These are phyloP conservation scores for Colletotrichum sp. DNA, from an alignment of 2,329 filamentous ascomycete genomes.

Conservation along the genomic window DNA sequence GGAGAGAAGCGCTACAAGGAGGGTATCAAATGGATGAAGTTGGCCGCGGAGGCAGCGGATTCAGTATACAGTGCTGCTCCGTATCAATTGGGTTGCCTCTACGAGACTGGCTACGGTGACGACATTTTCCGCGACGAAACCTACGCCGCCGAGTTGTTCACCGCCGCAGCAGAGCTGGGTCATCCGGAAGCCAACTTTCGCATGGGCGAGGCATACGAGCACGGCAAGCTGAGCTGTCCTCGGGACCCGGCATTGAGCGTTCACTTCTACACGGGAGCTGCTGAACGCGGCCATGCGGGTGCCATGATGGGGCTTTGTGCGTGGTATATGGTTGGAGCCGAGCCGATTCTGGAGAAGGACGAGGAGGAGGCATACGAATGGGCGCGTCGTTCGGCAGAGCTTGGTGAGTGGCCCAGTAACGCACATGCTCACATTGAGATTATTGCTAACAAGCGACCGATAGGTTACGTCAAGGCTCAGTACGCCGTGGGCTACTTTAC, in stretches of 20 bases:
- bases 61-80: slow-evolving; percentile 90
- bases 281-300: slow-evolving; percentile 79
- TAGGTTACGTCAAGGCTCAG: slow-evolving; percentile 77
- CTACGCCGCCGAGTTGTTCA: slow-evolving; percentile 93
- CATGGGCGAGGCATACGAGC: slow-evolving; percentile 96
- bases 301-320: slow-evolving; percentile 99
- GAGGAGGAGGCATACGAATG: slow-evolving; percentile 97
- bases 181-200: slow-evolving; percentile 86
- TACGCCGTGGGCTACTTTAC: slow-evolving; percentile 98
- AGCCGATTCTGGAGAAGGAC: slow-evolving; percentile 90
- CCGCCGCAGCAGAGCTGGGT: slow-evolving; percentile 89
- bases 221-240: slow-evolving; percentile 85
- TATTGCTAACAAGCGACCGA: slow-evolving; percentile 14
- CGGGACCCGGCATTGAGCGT: slow-evolving; percentile 91
- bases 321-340: slow-evolving; percentile 97
- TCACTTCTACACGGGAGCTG: slow-evolving; percentile 95
- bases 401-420: slow-evolving; percentile 64
- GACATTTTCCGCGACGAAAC: slow-evolving; percentile 90
- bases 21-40: slow-evolving; percentile 95
- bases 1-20: slow-evolving; percentile 88
- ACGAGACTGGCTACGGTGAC: slow-evolving; percentile 92
- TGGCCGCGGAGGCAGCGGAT: slow-evolving; percentile 89
- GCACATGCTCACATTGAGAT: neutral
- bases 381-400: slow-evolving; percentile 85
- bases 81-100: slow-evolving; percentile 86